Conservation (phyloP, 768 basidiomycete genomes). For the Termitomyces sp. region DNA sequence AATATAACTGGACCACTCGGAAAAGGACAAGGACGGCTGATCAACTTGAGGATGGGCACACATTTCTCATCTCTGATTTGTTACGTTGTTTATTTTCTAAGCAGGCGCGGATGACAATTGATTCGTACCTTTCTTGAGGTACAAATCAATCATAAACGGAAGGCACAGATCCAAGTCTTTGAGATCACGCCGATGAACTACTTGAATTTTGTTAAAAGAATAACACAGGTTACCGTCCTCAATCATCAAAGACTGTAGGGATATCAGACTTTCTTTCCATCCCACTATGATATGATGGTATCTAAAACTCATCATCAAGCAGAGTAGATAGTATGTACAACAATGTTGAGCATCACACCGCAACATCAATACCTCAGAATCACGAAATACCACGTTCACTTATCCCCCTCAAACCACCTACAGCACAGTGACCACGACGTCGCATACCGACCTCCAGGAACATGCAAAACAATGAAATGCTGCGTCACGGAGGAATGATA, state of each 20-base stretch:
- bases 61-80: neutral
- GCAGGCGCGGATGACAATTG: neutral
- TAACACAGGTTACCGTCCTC: neutral
- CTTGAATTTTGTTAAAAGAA: neutral
- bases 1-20: neutral
- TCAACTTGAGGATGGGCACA: neutral
- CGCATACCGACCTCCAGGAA: too few species aligned
- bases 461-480: too few species aligned
- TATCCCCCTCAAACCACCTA: too few species aligned
- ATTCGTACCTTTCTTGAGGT: neutral
- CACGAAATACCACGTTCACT: too few species aligned
- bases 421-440: too few species aligned
- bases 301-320: neutral
- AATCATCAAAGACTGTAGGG: neutral
- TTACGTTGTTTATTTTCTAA: neutral
- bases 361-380: too few species aligned
- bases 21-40: neutral
- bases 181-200: neutral
- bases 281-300: neutral
- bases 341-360: too few species aligned
- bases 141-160: neutral
- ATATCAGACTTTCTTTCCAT: too few species aligned
- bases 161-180: neutral
- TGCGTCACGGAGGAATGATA: too few species aligned
- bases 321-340: neutral